Base-by-base conservation (phyloP, 2,329 filamentous ascomycete genomes). In the Tolypocladium cylindrosporum region DNA sequence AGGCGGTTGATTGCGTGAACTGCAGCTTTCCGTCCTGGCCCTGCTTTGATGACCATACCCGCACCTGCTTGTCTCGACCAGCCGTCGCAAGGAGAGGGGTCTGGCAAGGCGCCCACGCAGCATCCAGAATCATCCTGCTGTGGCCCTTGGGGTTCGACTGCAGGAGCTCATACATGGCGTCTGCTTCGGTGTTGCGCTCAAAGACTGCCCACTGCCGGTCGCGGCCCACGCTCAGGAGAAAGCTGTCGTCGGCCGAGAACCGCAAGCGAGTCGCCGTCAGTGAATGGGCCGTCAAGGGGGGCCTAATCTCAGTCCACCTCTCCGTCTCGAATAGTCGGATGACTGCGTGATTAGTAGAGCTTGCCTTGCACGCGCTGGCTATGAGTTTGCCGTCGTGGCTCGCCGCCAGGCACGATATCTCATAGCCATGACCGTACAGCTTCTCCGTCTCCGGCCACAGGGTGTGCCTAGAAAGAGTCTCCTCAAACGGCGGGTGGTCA, bases 401-500 rank as follows among this genome's bases (percentile, higher is more conserved):
- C 9, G 87, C 82, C 13, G 92, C 89, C 19, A 96, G 83, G 42
- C 90, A 89, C 2, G 91, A 96, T 55, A 99, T 93, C 72, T 99
- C 94, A 74, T 97, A 97, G 37, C 94, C 94, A 73, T 99, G 94
- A 1, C 94, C 94, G 73, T 99, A 99, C 1, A 99, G 82, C 75
- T 99, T 99, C 72, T 99, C 94, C 8, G 85, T 85, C 70, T 99
- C 94, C 3, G 94, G 94, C 91, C 92, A 99, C 39, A 99, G 84
- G 0, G 94, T 96, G 71, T 95, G 87, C 10, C 92, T 86, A 31
- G 91, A 88, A 2, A 99, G 83, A 57, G 90, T 87, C 71, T 97
- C 94, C 72, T 99, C 94, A 41, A 91, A 81, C 0, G 94, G 93
- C 13, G 94, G 92, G 62, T 89, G 85, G 48, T 83, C 74, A 56